Base-by-base conservation (phyloP, 1,284 basidiomycete species). In the Rhodotorula sp. region DNA sequence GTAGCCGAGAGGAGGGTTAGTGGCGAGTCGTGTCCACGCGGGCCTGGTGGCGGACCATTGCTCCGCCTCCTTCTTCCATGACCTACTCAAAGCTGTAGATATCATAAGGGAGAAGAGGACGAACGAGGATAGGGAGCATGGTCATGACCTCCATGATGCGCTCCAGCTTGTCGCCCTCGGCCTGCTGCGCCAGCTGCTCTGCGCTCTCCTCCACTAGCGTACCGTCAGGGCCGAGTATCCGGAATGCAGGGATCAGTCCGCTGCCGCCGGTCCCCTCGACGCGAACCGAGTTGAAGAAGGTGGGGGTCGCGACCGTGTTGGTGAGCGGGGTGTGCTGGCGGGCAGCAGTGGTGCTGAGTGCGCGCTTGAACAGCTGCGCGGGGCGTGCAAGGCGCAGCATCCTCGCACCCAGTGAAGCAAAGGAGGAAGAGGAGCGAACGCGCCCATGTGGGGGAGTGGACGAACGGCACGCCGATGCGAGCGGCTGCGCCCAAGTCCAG, bases 111-210 rank as follows among this genome's bases (percentile, higher is more conserved):
- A 27, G n/a, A 29, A 5, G 13, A 21, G 3, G 9, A 50, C 60
- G 39, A 25, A 63, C 62, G 41, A 76, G 54, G 21, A 63, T 61
- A 3, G 75, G 72, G 25, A 76, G 61, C 21, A 57, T 36, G n/a
- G 67, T 63, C 73, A 71, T 71, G n/a, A 67, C 64, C 51, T 62
- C 53, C 54, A 72, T 68, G 51, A 76, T 50, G 27, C 64, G 64
- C 53, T 69, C 51, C 46, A 74, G 54, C 41, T 62, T 62, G 29
- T 66, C 50, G 1, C 62, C 66, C 15, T 69, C 70, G 10, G 46
- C 44, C 41, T 32, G 21, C 8, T 50, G 34, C 37, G 46, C 51
- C 36, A 44, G 36, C 27, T 48, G 27, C 12, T 39, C 8, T n/a
- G 27, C 48, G 34, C 27, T 34, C 8, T 32, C 62, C 15, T 56